A percentile compares a stretch with the other conserved stretches of the same genome.
phyloP scores from a whole-genome alignment of 257 asterid species.

The Solanum appendiculatum region DNA sequence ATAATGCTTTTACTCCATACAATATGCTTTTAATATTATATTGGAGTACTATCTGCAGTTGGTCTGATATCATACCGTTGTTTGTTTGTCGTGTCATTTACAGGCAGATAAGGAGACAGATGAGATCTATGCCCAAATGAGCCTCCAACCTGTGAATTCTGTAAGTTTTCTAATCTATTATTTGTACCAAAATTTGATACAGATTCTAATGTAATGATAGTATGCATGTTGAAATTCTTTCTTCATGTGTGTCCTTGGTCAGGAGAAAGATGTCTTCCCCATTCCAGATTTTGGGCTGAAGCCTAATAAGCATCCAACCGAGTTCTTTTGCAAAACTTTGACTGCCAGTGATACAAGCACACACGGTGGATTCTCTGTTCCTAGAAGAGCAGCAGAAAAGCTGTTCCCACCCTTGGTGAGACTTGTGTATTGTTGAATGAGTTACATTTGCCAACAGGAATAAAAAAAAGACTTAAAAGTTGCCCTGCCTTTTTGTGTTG shows the following conservation, averaged over 20 bases:
- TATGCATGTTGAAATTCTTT: not conserved
- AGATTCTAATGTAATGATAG: not conserved
- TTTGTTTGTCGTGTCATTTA: not conserved
- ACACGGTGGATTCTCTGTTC: slow-evolving; percentile 97
- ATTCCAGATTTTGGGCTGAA: slow-evolving; percentile 77
- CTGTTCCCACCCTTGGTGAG: slow-evolving; percentile 82
- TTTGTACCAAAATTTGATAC: not conserved
- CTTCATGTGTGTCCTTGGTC: slow-evolving; percentile 6
- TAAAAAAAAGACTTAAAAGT: not conserved
- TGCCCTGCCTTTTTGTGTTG: not conserved
- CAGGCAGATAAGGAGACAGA: slow-evolving; percentile 97
- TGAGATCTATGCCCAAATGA: slow-evolving; percentile 94
- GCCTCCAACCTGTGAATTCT: slow-evolving; percentile 81
- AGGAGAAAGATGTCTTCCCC: slow-evolving; percentile 87
- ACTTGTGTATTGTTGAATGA: not conserved
- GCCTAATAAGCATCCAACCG: slow-evolving; percentile 77
- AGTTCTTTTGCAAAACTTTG: slow-evolving; percentile 90
- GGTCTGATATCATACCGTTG: not conserved
- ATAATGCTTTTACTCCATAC: not conserved
- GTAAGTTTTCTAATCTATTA: slow-evolving; percentile 29
- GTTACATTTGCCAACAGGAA: not conserved
- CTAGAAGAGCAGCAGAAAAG: slow-evolving; percentile 93
- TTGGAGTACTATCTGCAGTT: not conserved
- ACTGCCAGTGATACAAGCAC: slow-evolving; percentile 98
- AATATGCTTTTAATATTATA: not conserved